Base-by-base conservation (phyloP, 805 yeast genomes). In the Zygosaccharomyces kombuchaensis region DNA sequence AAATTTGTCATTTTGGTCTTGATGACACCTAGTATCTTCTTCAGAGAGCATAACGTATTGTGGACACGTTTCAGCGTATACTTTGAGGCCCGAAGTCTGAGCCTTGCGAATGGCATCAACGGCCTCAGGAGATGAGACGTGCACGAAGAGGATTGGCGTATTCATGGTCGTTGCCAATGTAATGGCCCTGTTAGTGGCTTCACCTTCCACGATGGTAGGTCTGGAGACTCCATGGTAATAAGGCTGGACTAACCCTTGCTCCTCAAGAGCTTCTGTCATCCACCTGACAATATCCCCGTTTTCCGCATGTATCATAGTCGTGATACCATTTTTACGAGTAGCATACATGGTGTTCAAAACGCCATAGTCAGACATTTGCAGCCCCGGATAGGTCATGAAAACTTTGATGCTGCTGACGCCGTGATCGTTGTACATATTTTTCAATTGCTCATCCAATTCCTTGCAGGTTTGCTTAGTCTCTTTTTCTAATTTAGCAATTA, bases 281-380 rank as follows among this genome's bases (percentile, higher is more conserved):
- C 68, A 71, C 23, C 63, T 62, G 36, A 74, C 73, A 38, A 74
- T 66, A 46, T 74, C 78, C 39, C 73, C 66, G 55, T 74, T 74
- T 52, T 74, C 79, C n/a, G 79, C 78, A 51, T 74, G 79, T 21
- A 74, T 68, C 76, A 74, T 72, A 1, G 74, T 70, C 6, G 78
- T 74, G 53, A 74, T 66, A 9, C 71, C 69, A 29, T 69, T 53
- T 40, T 66, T 64, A 34, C 77, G 63, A 6, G 71, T 69, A 16
- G 66, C 68, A 13, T 65, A 53, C 50, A 75, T 49, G 4, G 71
- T 65, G 13, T 65, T 66, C 55, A 74, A 49, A 21, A 74, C 50
- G 44, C 73, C 70, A 14, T 64, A 59, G 48, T 74, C 79, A 25
- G 59, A 58, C 21, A 74, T 58, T 47, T 68, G 71, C 46, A 68